Conservation (phyloP, 805 yeast genomes). For the Teunomyces atbi region DNA sequence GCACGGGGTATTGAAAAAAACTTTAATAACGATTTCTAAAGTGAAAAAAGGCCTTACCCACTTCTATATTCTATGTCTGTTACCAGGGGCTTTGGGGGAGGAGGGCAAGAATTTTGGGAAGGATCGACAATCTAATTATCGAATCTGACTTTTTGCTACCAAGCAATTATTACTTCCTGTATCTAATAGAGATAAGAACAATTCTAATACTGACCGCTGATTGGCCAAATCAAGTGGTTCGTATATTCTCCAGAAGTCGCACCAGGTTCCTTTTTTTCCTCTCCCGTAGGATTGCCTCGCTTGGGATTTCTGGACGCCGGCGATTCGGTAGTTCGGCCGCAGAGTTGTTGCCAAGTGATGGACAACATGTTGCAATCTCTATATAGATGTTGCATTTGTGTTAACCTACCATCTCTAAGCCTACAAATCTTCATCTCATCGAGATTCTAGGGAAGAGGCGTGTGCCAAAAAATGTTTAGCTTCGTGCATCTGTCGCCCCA, state of each 20-base stretch:
- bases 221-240: neutral
- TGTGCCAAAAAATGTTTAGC: no score
- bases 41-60: no score
- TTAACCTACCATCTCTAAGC: no score
- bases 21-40: no score
- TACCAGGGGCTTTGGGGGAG: no score
- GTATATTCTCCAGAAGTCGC: neutral
- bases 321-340: neutral
- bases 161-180: neutral
- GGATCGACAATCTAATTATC: neutral
- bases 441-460: no score
- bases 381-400: no score
- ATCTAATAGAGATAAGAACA: slow-evolving; percentile 1
- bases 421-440: no score
- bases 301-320: neutral
- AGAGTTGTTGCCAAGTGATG: no score
- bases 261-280: neutral
- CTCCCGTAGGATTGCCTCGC: neutral
- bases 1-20: no score
- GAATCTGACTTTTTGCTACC: neutral
- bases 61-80: no score
- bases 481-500: neutral
- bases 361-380: no score
- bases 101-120: neutral
- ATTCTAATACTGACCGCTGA: neutral